Base-by-base conservation (phyloP, 305 asterid genomes). In the Lippia alba region DNA sequence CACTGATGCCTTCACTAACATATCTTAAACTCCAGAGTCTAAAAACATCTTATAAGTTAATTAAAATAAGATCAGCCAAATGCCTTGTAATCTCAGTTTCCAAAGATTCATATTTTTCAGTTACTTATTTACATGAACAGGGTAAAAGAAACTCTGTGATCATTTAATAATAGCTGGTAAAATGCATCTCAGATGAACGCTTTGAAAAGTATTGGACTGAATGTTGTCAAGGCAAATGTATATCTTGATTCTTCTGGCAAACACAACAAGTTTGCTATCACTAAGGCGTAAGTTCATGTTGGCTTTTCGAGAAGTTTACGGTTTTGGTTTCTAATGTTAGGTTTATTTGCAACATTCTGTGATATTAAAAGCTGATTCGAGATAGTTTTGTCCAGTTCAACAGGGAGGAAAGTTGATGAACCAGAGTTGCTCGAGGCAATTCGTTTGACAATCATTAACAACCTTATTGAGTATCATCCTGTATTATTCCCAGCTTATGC, bases 351-450 rank as follows among this genome's bases (percentile, higher is more conserved):
- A 16, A 46, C n/a, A 50, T 33, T 56, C 45, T 39, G 1, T 19
- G 12, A 41, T 41, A 6, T 4, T 51, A 48, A 53, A n/a, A n/a
- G n/a, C n/a, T n/a, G n/a, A n/a, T n/a, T n/a, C 39, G 15, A 19
- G 45, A 55, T 67, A 57, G 48, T 61, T 73, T 18, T 36, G 4
- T 65, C 71, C 70, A 94, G 99, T 49, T 82, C 98, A 46, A 84
- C 96, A 19, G 99, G 99, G 56, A 87, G 97, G 81, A 94, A 94
- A 76, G 77, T 94, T 41, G 88, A 91, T 36, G 99, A 94, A 15
- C 95, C 99, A 11, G 99, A 94, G 84, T 79, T 87, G 79, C 98
- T 92, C 1, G 99, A 94, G 90, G 96, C 99, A n/a, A 94, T 94
- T 75, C 97, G 99, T 69, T 81, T 92, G 89, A 94, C 99, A 60